phyloP scores from a whole-genome alignment of 768 basidiomycete species.

The Serendipita sp. region DNA sequence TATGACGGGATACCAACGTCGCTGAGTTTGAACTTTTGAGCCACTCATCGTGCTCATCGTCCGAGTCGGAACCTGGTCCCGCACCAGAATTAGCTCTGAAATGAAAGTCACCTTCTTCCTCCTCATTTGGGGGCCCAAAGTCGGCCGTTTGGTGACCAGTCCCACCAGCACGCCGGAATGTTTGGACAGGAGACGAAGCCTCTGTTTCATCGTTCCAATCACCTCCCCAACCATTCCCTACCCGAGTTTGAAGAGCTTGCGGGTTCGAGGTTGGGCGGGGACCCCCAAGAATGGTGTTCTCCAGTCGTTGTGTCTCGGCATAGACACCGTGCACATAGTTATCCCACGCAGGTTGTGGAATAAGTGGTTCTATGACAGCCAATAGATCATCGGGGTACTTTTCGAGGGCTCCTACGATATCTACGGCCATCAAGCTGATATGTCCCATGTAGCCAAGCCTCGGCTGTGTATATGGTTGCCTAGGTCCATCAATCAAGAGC shows the following conservation, averaged over 20 bases:
- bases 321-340: slow-evolving; percentile 77
- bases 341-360: slow-evolving; percentile 73
- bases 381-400: slow-evolving; percentile 72
- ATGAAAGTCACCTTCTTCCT: slow-evolving; percentile 5
- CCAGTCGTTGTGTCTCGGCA: slow-evolving; percentile 70
- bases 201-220: slow-evolving; percentile 13
- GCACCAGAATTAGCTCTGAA: neutral
- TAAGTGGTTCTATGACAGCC: slow-evolving; percentile 42
- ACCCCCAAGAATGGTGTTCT: slow-evolving; percentile 67
- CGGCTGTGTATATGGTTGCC: slow-evolving; percentile 9
- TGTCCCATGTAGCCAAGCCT: slow-evolving; percentile 94
- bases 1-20: neutral
- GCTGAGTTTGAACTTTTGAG: neutral
- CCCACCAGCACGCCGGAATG: slow-evolving; percentile 9
- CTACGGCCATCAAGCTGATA: slow-evolving; percentile 85
- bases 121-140: slow-evolving; percentile 10
- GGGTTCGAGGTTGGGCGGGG: slow-evolving; percentile 12
- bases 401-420: slow-evolving; percentile 77
- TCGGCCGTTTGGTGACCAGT: neutral
- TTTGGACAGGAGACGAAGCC: slow-evolving; percentile 6
- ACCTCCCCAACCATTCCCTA: slow-evolving; percentile 16
- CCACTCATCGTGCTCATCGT: slow-evolving; percentile 2
- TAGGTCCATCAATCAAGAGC: neutral
- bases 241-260: slow-evolving; percentile 4
- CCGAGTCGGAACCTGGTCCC: neutral